A percentile compares a stretch with the other conserved stretches of the same genome.
Conservation (phyloP, 2,329 filamentous ascomycete species). For the Dactylellina sp. region DNA sequence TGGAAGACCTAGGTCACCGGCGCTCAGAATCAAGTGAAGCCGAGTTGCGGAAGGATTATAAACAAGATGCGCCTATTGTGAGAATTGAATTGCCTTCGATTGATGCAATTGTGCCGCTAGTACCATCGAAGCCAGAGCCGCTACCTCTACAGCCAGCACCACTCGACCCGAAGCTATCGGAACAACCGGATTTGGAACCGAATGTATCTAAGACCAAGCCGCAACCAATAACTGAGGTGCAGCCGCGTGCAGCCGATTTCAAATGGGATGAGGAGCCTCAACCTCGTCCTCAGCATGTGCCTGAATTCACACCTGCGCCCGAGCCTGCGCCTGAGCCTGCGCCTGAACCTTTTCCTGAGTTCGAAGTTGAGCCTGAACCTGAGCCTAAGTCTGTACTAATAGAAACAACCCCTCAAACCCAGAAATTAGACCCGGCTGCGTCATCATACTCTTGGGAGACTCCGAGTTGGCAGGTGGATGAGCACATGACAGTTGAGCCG, state of each 20-base stretch:
- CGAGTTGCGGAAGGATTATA: too few relatives aligned
- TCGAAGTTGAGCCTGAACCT: neutral
- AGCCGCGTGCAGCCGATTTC: neutral
- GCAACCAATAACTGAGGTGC: neutral
- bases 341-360: too few relatives aligned
- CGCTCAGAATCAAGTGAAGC: too few relatives aligned
- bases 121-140: neutral
- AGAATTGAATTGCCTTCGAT: too few relatives aligned
- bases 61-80: too few relatives aligned
- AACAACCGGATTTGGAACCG: neutral
- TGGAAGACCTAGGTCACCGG: neutral
- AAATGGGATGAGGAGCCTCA: conserved; percentile 17
- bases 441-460: conserved; percentile 8
- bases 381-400: too few relatives aligned
- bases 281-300: neutral
- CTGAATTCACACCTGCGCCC: too few relatives aligned
- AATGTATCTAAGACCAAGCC: neutral
- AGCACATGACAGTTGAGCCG: neutral
- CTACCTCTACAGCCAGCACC: neutral
- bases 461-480: neutral
- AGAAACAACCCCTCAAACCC: neutral
- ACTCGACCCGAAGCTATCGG: neutral
- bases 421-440: neutral
- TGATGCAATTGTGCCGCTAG: too few relatives aligned
- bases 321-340: too few relatives aligned